These are phyloP conservation scores for Rhizopogon vinicolor DNA, from an alignment of 768 basidiomycete species.

Conservation along the genomic window DNA sequence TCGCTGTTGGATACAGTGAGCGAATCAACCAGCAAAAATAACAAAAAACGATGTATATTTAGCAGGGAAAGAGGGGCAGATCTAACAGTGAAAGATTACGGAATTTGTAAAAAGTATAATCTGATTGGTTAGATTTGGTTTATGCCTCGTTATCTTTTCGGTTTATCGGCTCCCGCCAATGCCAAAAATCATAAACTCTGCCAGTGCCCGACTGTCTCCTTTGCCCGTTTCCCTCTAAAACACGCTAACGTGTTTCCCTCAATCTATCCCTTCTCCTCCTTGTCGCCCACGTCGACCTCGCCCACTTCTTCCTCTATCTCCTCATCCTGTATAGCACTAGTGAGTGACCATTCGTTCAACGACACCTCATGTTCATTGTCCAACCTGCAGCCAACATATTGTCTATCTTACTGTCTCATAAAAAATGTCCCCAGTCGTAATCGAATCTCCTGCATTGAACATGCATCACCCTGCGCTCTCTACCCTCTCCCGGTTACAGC, in stretches of 20 bases:
- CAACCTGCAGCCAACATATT: conserved; percentile 10
- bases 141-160: conserved; percentile 29
- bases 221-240: conserved; percentile 19
- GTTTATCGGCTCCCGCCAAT: conserved; percentile 34
- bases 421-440: conserved; percentile 54
- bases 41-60: neutral
- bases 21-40: neutral
- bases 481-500: conserved; percentile 44
- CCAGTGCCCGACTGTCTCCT: conserved; percentile 13
- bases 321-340: neutral
- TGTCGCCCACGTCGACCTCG: conserved; percentile 1
- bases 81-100: neutral
- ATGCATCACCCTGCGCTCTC: conserved; percentile 42
- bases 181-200: conserved; percentile 31
- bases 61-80: neutral
- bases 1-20: no score
- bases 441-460: conserved; percentile 49
- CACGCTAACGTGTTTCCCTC: conserved; percentile 5
- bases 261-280: neutral
- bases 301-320: neutral
- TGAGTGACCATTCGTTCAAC: neutral
- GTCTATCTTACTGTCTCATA: conserved; percentile 23
- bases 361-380: neutral
- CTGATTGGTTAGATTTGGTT: conserved; percentile 32
- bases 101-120: conserved; percentile 24